phyloP scores from a whole-genome alignment of 768 basidiomycete genomes.

The Phlegmacium glaucopus region DNA sequence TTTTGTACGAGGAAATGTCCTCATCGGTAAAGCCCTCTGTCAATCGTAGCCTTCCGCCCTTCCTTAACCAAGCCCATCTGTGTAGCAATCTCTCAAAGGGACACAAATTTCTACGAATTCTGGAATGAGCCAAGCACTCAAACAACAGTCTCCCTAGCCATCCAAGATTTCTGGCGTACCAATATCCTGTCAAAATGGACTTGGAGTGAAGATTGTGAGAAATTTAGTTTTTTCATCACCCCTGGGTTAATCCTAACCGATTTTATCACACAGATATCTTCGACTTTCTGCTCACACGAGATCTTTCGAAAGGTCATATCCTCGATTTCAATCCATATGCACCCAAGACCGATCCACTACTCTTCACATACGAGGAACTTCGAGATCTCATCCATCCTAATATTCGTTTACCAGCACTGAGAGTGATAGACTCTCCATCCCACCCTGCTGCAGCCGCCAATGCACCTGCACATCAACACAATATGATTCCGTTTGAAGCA shows the following conservation, averaged over 20 bases:
- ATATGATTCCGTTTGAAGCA: constrained; percentile 90
- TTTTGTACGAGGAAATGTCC: constrained; percentile 70
- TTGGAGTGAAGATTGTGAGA: constrained; percentile 62
- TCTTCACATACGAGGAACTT: constrained; percentile 84
- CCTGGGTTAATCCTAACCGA: constrained; percentile 1
- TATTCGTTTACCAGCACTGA: constrained; percentile 38
- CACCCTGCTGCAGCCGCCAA: constrained; percentile 69
- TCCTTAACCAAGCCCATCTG: not conserved
- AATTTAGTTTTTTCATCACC: not conserved
- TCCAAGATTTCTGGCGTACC: constrained; percentile 64
- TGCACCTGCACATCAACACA: constrained; percentile 76
- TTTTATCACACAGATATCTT: constrained; percentile 64
- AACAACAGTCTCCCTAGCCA: constrained; percentile 44
- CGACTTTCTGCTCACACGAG: constrained; percentile 84
- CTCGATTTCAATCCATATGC: constrained; percentile 92
- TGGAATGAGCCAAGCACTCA: constrained; percentile 62
- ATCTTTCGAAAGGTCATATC: constrained; percentile 72
- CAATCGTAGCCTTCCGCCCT: not conserved
- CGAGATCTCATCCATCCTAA: constrained; percentile 28
- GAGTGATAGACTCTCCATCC: constrained; percentile 68
- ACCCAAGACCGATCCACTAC: constrained; percentile 79
- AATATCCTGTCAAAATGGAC: constrained; percentile 62
- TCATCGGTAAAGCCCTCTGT: constrained; percentile 58
- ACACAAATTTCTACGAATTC: constrained; percentile 86
- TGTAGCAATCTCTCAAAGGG: constrained; percentile 82